Conservation (phyloP, 331 rosid genomes). For the Pyracantha coccinea region DNA sequence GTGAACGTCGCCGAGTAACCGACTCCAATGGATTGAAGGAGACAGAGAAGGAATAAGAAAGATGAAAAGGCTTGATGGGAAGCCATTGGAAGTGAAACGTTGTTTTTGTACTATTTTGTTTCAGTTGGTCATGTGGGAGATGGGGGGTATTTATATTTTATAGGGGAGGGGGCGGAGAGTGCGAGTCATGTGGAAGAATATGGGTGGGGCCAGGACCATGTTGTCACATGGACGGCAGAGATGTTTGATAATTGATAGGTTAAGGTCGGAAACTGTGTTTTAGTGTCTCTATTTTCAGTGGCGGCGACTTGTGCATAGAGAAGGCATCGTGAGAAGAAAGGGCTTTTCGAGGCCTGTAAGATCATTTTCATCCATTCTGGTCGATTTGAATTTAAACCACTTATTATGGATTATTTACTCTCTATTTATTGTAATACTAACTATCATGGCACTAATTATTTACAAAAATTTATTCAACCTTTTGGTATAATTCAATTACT, state of each 20-base stretch:
- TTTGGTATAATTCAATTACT: too few species aligned
- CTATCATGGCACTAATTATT: too few species aligned
- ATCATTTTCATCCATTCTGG: too few species aligned
- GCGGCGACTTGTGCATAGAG: neutral
- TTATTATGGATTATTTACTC: too few species aligned
- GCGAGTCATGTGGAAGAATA: neutral
- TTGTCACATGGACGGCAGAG: neutral
- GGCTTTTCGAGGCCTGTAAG: neutral
- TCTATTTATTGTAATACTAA: too few species aligned
- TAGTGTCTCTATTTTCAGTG: neutral
- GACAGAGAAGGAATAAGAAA: neutral
- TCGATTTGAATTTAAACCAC: too few species aligned
- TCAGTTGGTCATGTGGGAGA: neutral
- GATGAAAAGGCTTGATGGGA: neutral
- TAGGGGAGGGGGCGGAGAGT: neutral
- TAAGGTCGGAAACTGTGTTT: neutral
- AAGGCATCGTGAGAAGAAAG: neutral
- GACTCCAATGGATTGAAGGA: conserved; percentile 23
- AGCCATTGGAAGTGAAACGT: neutral
- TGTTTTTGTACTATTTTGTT: neutral
- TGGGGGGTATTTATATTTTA: neutral
- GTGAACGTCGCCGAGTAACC: conserved; percentile 60
- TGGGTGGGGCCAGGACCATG: neutral
- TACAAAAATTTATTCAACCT: too few species aligned
- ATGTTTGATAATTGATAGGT: too few species aligned